Percentiles rank a stretch among this genome's conserved stretches.
Conservation (phyloP, 306 rosid species). For the Castanea sativa region DNA sequence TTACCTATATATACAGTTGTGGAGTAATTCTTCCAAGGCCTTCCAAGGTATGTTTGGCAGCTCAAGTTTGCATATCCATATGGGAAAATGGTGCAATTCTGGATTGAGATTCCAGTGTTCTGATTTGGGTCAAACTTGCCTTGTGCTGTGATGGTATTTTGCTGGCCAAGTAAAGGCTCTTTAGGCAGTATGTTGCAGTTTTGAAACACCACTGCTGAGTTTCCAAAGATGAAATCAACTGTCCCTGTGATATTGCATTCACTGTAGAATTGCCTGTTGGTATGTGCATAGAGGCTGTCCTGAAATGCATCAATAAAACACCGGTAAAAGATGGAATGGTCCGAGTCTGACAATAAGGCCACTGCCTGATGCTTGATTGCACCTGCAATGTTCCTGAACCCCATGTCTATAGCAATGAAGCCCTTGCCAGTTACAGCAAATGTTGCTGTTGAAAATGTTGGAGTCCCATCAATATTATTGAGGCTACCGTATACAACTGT, state of each 20-base stretch:
- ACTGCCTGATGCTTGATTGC: conserved; percentile 79
- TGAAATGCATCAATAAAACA: conserved; percentile 63
- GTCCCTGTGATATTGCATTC: conserved; percentile 72
- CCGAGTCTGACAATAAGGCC: conserved; percentile 57
- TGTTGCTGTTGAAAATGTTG: conserved; percentile 75
- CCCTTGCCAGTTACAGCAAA: conserved; percentile 67
- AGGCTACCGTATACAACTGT: conserved; percentile 52
- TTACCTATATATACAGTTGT: conserved; percentile 62
- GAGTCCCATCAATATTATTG: conserved; percentile 75
- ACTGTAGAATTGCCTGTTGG: conserved; percentile 63
- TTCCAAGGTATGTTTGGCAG: conserved; percentile 62
- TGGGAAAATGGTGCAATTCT: conserved; percentile 51
- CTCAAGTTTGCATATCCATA: conserved; percentile 49
- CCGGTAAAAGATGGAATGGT: conserved; percentile 57
- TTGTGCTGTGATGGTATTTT: conserved; percentile 79
- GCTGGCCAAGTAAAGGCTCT: conserved; percentile 54
- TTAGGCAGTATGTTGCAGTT: conserved; percentile 58
- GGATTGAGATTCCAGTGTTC: conserved; percentile 71
- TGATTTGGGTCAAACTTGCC: conserved; percentile 79
- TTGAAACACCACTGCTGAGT: conserved; percentile 61
- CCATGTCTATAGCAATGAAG: conserved; percentile 67
- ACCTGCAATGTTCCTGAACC: conserved; percentile 67
- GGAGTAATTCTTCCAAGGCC: conserved; percentile 92
- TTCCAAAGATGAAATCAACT: conserved; percentile 81
- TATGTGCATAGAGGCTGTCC: conserved; percentile 60